phyloP scores from a whole-genome alignment of 192 early-diverging fungal species.

The Backusella tarrabulga region DNA sequence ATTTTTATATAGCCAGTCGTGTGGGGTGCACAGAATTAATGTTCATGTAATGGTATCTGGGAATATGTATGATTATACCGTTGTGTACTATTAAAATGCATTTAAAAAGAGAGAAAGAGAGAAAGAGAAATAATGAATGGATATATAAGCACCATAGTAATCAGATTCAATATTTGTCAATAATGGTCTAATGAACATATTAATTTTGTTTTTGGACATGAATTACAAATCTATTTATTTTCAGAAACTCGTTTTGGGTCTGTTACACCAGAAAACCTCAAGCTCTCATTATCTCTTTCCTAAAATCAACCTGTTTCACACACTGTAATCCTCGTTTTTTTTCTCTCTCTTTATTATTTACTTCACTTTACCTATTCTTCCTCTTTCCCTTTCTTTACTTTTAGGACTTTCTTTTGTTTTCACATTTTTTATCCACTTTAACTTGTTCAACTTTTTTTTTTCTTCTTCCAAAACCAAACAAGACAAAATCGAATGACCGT shows the following conservation, averaged over 20 bases:
- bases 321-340: slow-evolving; percentile 7
- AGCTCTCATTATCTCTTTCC: background rate
- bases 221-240: background rate
- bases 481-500: background rate
- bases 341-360: background rate
- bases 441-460: background rate
- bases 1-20: background rate
- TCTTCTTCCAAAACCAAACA: background rate
- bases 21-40: background rate
- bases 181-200: background rate
- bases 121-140: background rate
- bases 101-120: background rate
- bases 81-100: background rate
- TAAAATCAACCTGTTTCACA: slow-evolving; percentile 7
- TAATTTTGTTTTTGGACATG: background rate
- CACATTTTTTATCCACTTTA: background rate
- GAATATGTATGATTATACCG: background rate
- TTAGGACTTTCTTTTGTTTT: background rate
- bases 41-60: background rate
- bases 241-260: background rate
- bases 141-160: background rate
- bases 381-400: background rate
- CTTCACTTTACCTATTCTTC: background rate
- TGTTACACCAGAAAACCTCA: background rate
- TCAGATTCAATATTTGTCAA: background rate